These are phyloP conservation scores for Yarrowia osloensis DNA, from an alignment of 805 yeast genomes.

Conservation along the genomic window DNA sequence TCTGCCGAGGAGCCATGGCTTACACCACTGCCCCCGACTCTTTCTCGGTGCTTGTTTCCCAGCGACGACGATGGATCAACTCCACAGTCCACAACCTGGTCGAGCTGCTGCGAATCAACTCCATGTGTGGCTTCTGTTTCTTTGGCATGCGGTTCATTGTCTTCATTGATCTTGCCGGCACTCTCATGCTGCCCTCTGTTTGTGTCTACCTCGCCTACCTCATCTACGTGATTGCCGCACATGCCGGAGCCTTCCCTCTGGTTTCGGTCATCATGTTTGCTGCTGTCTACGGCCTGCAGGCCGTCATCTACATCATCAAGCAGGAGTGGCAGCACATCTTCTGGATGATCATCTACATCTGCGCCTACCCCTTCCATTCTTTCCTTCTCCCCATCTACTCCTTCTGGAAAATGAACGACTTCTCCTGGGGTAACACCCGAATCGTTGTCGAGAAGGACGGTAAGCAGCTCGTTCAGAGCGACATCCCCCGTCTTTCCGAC, in stretches of 20 bases:
- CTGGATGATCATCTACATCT: slow-evolving; percentile 58
- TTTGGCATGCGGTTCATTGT: slow-evolving; percentile 63
- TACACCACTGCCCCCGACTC: slow-evolving; percentile 59
- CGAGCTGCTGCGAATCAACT: slow-evolving; percentile 57
- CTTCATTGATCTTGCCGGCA: slow-evolving; percentile 56
- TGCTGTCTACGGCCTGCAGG: slow-evolving; percentile 60
- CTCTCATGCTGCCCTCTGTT: slow-evolving; percentile 61
- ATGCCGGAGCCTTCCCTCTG: slow-evolving; percentile 52
- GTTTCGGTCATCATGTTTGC: slow-evolving; percentile 58
- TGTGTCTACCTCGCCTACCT: slow-evolving; percentile 56
- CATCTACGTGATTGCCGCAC: slow-evolving; percentile 52
- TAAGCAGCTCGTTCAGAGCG: slow-evolving; percentile 44
- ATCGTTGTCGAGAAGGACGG: slow-evolving; percentile 57
- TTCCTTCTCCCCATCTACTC: slow-evolving; percentile 61
- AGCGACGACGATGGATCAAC: slow-evolving; percentile 67
- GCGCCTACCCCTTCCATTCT: slow-evolving; percentile 63
- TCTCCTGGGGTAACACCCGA: slow-evolving; percentile 68
- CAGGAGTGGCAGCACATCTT: slow-evolving; percentile 51
- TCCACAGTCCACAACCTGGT: slow-evolving; percentile 64
- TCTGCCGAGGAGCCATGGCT: slow-evolving; percentile 60
- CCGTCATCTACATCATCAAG: slow-evolving; percentile 51
- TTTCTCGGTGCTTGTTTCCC: slow-evolving; percentile 54
- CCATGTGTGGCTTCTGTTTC: slow-evolving; percentile 63
- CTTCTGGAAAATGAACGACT: slow-evolving; percentile 66
- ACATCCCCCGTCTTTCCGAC: slow-evolving; percentile 19